phyloP scores from a whole-genome alignment of 1,284 basidiomycete species.

The Naganishia liquefaciens region DNA sequence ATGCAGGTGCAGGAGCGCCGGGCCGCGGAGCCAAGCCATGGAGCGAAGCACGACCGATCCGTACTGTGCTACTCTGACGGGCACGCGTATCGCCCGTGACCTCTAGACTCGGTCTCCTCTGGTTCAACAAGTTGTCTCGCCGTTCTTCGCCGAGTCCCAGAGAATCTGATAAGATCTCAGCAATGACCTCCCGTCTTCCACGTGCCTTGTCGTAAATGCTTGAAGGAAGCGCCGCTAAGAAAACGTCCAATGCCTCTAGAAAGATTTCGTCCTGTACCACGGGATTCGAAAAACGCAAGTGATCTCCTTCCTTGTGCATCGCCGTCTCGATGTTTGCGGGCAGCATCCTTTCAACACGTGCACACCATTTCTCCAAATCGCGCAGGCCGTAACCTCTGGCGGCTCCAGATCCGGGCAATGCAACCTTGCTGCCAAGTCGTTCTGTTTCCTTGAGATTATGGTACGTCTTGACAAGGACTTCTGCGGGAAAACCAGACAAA shows the following conservation, averaged over 20 bases:
- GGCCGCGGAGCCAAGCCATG: constrained; percentile 38
- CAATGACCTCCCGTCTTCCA: constrained; percentile 44
- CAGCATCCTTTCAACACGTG: constrained; percentile 67
- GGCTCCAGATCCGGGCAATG: constrained; percentile 46
- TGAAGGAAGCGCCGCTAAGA: constrained; percentile 69
- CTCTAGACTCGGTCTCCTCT: constrained; percentile 69
- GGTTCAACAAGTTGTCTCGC: constrained; percentile 60
- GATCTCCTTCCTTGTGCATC: constrained; percentile 56
- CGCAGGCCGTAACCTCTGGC: constrained; percentile 59
- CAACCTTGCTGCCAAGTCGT: constrained; percentile 23
- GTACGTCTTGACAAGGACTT: constrained; percentile 47
- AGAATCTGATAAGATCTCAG: constrained; percentile 61
- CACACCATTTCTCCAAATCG: constrained; percentile 86
- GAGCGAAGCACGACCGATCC: constrained; percentile 60
- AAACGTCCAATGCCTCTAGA: constrained; percentile 86
- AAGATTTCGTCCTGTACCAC: constrained; percentile 84
- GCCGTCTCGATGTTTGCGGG: constrained; percentile 52
- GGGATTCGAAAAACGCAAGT: constrained; percentile 65
- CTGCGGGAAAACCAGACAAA: constrained; percentile 58
- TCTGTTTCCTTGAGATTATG: constrained; percentile 37
- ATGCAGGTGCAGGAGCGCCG: constrained; percentile 32
- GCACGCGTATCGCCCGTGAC: constrained; percentile 62
- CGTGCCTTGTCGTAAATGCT: constrained; percentile 55
- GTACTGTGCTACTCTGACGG: constrained; percentile 61
- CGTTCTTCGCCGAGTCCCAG: constrained; percentile 68